Conservation (phyloP, 768 basidiomycete genomes). For the Calocera cornea region DNA sequence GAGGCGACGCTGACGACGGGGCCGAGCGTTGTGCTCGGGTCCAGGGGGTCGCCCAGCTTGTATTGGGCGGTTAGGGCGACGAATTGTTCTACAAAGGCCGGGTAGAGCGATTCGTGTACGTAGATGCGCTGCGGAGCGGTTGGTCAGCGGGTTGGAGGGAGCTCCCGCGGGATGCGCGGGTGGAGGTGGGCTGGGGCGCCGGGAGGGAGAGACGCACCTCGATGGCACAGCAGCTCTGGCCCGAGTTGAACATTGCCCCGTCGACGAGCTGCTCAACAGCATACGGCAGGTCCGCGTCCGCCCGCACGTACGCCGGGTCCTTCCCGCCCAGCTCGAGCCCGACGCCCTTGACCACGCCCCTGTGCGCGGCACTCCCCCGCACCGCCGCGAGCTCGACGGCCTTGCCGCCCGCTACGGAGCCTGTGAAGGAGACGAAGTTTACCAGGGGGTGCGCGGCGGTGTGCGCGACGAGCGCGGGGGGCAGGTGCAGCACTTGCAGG, state of each 20-base stretch:
- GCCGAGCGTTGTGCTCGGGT: slow-evolving; percentile 62
- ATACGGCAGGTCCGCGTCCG: slow-evolving; percentile 73
- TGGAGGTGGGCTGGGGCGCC: background rate
- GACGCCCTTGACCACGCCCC: slow-evolving; percentile 74
- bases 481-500: slow-evolving; percentile 63
- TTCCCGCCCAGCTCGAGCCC: slow-evolving; percentile 93
- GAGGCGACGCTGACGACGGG: slow-evolving; percentile 85
- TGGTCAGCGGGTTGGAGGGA: background rate
- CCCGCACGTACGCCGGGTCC: slow-evolving; percentile 89
- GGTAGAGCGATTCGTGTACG: slow-evolving; percentile 74
- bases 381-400: slow-evolving; percentile 60
- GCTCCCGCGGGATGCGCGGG: background rate
- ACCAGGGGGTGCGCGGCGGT: slow-evolving; percentile 53
- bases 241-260: slow-evolving; percentile 92
- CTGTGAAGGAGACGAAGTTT: slow-evolving; percentile 83
- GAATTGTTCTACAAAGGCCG: slow-evolving; percentile 60
- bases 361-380: slow-evolving; percentile 9
- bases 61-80: slow-evolving; percentile 50
- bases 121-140: slow-evolving; percentile 58
- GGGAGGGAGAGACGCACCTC: slow-evolving; percentile 40
- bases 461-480: slow-evolving; percentile 43
- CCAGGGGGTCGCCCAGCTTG: slow-evolving; percentile 74
- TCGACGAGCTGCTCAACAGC: slow-evolving; percentile 81
- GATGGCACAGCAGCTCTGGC: slow-evolving; percentile 90
- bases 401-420: slow-evolving; percentile 65